Conservation (phyloP, 805 yeast genomes). For the Candida sakaeoensis region DNA sequence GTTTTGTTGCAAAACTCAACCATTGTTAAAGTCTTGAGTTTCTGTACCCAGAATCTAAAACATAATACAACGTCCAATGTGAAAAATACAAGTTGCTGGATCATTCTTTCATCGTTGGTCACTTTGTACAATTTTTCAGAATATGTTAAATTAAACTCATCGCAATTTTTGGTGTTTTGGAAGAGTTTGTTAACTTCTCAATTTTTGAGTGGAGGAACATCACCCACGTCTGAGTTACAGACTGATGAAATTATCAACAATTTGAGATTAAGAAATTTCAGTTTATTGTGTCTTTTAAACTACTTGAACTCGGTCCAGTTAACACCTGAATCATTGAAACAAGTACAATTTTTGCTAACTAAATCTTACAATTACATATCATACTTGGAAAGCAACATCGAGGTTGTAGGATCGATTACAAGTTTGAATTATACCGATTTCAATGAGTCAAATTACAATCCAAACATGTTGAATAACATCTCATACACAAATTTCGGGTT, state of each 20-base stretch:
- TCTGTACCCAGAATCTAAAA: constrained; percentile 43
- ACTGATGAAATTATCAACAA: constrained; percentile 29
- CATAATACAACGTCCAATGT: constrained; percentile 25
- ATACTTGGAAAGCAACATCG: constrained; percentile 36
- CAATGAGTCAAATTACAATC: constrained; percentile 28
- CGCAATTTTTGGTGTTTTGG: constrained; percentile 44
- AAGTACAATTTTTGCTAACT: constrained; percentile 36
- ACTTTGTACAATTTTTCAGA: constrained; percentile 40
- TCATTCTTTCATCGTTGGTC: constrained; percentile 36
- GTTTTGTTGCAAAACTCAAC: constrained; percentile 36
- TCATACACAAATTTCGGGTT: constrained; percentile 23
- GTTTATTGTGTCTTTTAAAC: constrained; percentile 37
- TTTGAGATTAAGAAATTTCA: constrained; percentile 33
- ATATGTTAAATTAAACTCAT: constrained; percentile 40
- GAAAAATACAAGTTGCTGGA: constrained; percentile 38
- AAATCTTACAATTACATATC: constrained; percentile 40
- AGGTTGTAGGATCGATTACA: constrained; percentile 29
- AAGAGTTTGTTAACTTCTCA: constrained; percentile 42
- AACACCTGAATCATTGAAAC: constrained; percentile 39
- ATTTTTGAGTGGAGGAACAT: constrained; percentile 22
- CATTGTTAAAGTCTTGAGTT: constrained; percentile 39
- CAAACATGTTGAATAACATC: constrained; percentile 26
- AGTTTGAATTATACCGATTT: constrained; percentile 24
- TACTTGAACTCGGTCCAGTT: constrained; percentile 34
- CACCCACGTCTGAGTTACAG: constrained; percentile 17